A percentile compares a stretch with the other conserved stretches of the same genome.
These are phyloP conservation scores for Sequoiadendron giganteum DNA, from an alignment of 75 land plant species.

Conservation along the genomic window DNA sequence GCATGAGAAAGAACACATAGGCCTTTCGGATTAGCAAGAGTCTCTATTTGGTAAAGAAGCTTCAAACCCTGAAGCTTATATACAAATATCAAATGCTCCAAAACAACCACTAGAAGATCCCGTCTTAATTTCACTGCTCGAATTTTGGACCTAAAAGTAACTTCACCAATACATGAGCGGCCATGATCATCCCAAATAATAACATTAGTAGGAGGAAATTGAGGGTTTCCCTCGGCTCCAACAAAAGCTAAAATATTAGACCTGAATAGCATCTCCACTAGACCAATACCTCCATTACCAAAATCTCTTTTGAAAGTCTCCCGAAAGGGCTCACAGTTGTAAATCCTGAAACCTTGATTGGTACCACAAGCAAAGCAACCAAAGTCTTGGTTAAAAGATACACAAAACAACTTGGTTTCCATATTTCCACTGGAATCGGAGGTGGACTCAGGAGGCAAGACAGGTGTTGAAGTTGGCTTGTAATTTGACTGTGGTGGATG, in stretches of 20 bases:
- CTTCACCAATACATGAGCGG: conserved; percentile 82
- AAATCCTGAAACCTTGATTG: conserved; percentile 81
- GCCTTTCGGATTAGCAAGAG: conserved; percentile 82
- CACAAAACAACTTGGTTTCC: conserved; percentile 16
- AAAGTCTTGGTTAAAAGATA: conserved; percentile 81
- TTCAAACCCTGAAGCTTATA: conserved; percentile 76
- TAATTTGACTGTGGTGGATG: background rate
- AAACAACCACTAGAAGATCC: conserved; percentile 71
- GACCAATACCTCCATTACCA: conserved; percentile 67
- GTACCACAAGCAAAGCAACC: conserved; percentile 86
- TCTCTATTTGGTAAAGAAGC: conserved; percentile 84
- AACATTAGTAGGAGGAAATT: conserved; percentile 80
- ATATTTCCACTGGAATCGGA: conserved; percentile 7
- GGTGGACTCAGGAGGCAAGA: background rate
- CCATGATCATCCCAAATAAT: conserved; percentile 92
- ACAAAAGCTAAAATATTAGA: conserved; percentile 83
- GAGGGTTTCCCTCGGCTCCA: conserved; percentile 61
- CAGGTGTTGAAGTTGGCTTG: background rate
- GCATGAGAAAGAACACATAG: conserved; percentile 75
- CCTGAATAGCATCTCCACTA: conserved; percentile 89
- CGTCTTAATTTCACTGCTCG: conserved; percentile 57
- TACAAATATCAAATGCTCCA: conserved; percentile 91
- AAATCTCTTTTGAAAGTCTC: conserved; percentile 73
- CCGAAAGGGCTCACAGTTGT: conserved; percentile 76
- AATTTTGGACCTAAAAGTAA: conserved; percentile 83